These are phyloP conservation scores for Psilocybe tampanensis DNA, from an alignment of 768 basidiomycete species.

Conservation along the genomic window DNA sequence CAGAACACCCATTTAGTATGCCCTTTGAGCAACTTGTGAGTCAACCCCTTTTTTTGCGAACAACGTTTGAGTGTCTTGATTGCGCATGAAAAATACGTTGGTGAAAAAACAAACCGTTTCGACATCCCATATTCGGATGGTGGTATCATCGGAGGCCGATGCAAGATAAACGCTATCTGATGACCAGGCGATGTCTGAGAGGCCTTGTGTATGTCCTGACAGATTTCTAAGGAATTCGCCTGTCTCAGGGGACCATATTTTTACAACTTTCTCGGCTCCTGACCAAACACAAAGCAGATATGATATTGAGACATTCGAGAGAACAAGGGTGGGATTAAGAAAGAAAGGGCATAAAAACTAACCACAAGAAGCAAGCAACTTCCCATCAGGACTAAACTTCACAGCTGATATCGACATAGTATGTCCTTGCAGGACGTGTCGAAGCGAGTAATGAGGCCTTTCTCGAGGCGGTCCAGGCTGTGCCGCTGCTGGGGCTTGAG, in stretches of 20 bases:
- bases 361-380: conserved; percentile 87
- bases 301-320: conserved; percentile 13
- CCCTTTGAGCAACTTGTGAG: conserved; percentile 71
- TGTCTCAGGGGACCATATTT: conserved; percentile 83
- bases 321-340: background rate
- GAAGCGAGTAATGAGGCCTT: conserved; percentile 69
- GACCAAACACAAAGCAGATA: conserved; percentile 14
- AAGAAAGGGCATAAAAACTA: conserved; percentile 30
- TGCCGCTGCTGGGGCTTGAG: conserved; percentile 33
- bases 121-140: conserved; percentile 87
- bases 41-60: conserved; percentile 56
- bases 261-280: conserved; percentile 80
- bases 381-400: conserved; percentile 91
- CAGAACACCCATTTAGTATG: conserved; percentile 92
- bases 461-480: conserved; percentile 35
- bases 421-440: conserved; percentile 75
- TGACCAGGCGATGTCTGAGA: conserved; percentile 91
- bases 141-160: conserved; percentile 91
- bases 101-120: conserved; percentile 61
- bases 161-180: conserved; percentile 81
- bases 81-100: background rate
- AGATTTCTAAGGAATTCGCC: conserved; percentile 77
- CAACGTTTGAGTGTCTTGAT: background rate
- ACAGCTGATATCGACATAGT: conserved; percentile 84
- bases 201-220: conserved; percentile 75